Evolutionary conservation across 768 basidiomycete species (phyloP), one percentile per base, ranked within the genome.

Genomic region (Termitomyces bulborhizus): DNA sequence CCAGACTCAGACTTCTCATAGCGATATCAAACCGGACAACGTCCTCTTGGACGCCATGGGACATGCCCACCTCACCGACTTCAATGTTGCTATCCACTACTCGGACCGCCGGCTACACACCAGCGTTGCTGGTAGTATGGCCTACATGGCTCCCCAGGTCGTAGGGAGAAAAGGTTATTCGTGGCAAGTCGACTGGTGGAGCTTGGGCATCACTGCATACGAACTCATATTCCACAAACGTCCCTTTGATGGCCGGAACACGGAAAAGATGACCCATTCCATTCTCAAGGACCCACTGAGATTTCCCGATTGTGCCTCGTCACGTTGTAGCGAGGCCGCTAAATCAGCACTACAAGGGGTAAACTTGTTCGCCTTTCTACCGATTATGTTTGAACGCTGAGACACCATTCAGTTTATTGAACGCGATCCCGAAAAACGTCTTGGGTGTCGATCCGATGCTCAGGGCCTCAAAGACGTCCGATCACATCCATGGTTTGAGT

Each of bases 71-170:
- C 76, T 99, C 63, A 98, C 97, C 8, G 97, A 99, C 73, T 97
- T 99, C 76, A 99, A 99, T 65, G 94, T 99, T 61, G 97, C 96
- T 24, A 96, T 98, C 7, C 96, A 98, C 69, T 98, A 93, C 68
- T 96, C 95, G 11, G 90, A 92, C 57, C 80, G 87, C 51, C 82
- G 95, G 36, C 65, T 89, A 57, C 87, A 98, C 69, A 93, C 91
- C 0, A 93, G 91, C 57, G 90, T 99, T 15, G 96, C 97, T 6
- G 97, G 97, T 3, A 94, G 91, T 65, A 95, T 99, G 93, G 96
- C 97, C 0, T 99, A 99, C 73, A 99, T 99, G 97, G 95, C 95
- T 9, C 95, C 96, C 0, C 93, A 99, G 69, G 88, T 99, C n/a
- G 78, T 98, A 43, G 83, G 82, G 50, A 86, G 90, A 65, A 87